Evolutionary conservation across 495 filamentous ascomycete species (phyloP), one percentile per base, ranked within the genome.

Genomic region (Lineolata rhizophorae): DNA sequence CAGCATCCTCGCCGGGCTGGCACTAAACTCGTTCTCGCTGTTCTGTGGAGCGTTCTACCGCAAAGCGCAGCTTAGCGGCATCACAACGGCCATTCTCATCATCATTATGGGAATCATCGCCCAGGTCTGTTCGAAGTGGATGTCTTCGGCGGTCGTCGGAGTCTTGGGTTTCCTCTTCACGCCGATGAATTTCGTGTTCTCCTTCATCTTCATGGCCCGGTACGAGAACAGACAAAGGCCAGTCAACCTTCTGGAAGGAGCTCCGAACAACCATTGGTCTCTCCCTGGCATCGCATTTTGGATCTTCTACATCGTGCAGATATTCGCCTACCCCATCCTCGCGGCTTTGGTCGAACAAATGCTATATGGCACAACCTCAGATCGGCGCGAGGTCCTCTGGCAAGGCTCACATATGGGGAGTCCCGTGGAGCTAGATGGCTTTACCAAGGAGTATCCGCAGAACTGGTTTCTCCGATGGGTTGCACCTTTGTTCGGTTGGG

Each of bases 121-220:
- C 0, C 78, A 84, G 49, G 62, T 75, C 10, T 45, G 67, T 18
- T 60, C 56, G 0, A 61, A 58, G 18, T 54, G 57, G 0, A 18
- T 34, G n/a, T 58, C 44, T 14, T 71, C 70, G 11, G 65, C 52
- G 6, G 57, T 66, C 2, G 66, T 79, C 4, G 56, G 57, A 2
- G 53, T 72, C 4, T 58, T 87, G 5, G 63, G 69, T 37, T 44
- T 84, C 3, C 50, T 87, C 2, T 87, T 84, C 44, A 59, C 75
- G 9, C 73, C 78, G 5, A 76, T 72, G 58, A 83, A 72, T 38
- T 81, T 75, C 41, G 67, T 76, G 11, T 79, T 67, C 52, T 75
- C 76, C 47, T 65, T 71, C 24, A 61, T 74, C 5, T 53, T 61
- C 29, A 58, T 81, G 46, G 74, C 77, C 10, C 62, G 74, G 28